Base-by-base conservation (phyloP, 768 basidiomycete genomes). In the Tylopilus rubrobrunneus region DNA sequence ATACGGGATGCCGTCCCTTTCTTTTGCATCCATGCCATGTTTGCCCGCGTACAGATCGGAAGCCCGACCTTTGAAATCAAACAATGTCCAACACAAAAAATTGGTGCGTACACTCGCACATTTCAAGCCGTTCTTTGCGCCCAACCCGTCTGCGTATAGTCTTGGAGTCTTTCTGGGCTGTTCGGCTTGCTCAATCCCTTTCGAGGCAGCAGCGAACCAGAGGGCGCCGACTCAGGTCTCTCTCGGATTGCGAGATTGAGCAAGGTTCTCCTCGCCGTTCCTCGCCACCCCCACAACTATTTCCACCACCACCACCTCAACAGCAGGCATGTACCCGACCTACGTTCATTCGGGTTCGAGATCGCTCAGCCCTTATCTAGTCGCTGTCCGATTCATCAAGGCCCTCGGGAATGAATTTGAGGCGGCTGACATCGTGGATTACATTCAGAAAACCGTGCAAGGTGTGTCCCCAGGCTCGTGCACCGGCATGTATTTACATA, bases 161-260 rank as follows among this genome's bases (percentile, higher is more conserved):
- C 67, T 21, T 86, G 84, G 84, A 78, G 76, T 58, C 65, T 85
- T 55, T 71, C 77, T 2, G 74, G 74, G 14, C 60, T n/a, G n/a
- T 85, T 85, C 14, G 76, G 61, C 58, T 80, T 71, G 59, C 60
- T 86, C 23, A 83, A 83, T 58, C 83, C 82, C 15, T 69, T 73
- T 44, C 65, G 70, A 39, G 61, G 55, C 36, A 55, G 59, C 17
- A 41, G 50, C 19, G 66, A 69, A 56, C n/a, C 48, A 59, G 61
- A 54, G 49, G 64, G 58, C 46, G 57, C 50, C 4, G 67, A 69
- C 46, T 56, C 57, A 14, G 52, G 48, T 34, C 37, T 48, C n/a
- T 66, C 57, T n/a, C n/a, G 14, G 59, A 68, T 36, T 59, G 62
- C 50, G 69, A 71, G 56, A 55, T 69, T 44, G 63, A 62, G 39